A percentile compares a stretch with the other conserved stretches of the same genome.
Evolutionary conservation across 345 rosid genomes (phyloP).

Genomic region (Eucalyptus guilfoylei): DNA sequence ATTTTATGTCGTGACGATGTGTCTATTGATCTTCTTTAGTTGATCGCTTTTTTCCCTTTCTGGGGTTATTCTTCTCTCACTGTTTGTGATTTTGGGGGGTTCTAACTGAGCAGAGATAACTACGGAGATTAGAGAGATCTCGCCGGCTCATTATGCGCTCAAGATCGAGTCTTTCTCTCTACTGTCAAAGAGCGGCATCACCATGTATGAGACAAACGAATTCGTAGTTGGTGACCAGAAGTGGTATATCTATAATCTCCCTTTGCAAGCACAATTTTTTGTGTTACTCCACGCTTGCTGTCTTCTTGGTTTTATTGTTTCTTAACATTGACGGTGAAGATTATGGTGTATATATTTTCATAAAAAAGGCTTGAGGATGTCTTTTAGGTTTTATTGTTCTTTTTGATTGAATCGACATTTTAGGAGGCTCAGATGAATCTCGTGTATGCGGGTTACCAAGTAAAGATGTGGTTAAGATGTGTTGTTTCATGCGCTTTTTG

Average conservation of each 20-base stretch:
- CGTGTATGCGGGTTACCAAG: background rate
- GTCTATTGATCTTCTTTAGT: background rate
- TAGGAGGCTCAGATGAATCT: background rate
- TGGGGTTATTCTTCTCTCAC: background rate
- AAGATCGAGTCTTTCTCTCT: background rate
- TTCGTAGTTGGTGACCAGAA: background rate
- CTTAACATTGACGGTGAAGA: background rate
- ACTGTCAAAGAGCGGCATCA: accelerated
- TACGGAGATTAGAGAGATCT: background rate
- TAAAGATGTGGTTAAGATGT: background rate
- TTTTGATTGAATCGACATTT: background rate
- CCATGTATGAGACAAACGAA: background rate
- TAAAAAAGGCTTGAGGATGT: background rate
- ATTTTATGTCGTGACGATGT: background rate
- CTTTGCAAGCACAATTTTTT: background rate
- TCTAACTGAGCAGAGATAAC: background rate
- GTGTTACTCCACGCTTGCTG: background rate
- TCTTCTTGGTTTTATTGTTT: background rate
- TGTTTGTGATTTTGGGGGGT: background rate
- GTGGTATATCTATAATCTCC: background rate
- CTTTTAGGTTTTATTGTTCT: background rate
- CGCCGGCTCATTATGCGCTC: background rate
- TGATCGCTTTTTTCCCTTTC: background rate
- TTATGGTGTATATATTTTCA: background rate
- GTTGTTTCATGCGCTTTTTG: background rate